Conservation (phyloP, 1,284 basidiomycete genomes). For the Marasmius fiardii region DNA sequence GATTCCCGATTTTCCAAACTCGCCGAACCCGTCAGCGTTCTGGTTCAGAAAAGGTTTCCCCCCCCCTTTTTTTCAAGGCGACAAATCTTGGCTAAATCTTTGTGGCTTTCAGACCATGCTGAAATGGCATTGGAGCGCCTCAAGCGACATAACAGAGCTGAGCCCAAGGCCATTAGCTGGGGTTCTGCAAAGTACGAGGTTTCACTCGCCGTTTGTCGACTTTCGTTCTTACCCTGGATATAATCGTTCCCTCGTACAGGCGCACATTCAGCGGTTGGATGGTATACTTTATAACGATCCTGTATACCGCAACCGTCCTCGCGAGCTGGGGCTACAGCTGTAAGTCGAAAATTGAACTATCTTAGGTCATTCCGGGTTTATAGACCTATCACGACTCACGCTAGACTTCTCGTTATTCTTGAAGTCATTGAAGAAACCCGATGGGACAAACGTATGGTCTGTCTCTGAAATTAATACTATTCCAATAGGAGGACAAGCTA, state of each 20-base stretch:
- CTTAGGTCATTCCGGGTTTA: no score
- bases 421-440: constrained; percentile 13
- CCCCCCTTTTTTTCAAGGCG: background rate
- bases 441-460: constrained; percentile 14
- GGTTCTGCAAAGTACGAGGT: constrained; percentile 1
- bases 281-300: constrained; percentile 14
- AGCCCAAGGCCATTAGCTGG: constrained; percentile 11
- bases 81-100: background rate
- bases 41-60: constrained; percentile 12
- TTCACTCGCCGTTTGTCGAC: no score
- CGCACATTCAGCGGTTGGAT: constrained; percentile 13
- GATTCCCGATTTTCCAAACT: constrained; percentile 15
- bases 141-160: constrained; percentile 10
- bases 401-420: constrained; percentile 14
- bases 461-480: constrained; percentile 15
- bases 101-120: constrained; percentile 4
- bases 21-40: constrained; percentile 13
- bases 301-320: constrained; percentile 15
- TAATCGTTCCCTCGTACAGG: background rate
- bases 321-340: constrained; percentile 14
- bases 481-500: constrained; percentile 16
- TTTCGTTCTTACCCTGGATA: no score
- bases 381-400: no score
- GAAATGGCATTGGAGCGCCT: constrained; percentile 15
- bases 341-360: background rate